phyloP scores from a whole-genome alignment of 768 basidiomycete species.

The Phylloporus rhodoxanthus region DNA sequence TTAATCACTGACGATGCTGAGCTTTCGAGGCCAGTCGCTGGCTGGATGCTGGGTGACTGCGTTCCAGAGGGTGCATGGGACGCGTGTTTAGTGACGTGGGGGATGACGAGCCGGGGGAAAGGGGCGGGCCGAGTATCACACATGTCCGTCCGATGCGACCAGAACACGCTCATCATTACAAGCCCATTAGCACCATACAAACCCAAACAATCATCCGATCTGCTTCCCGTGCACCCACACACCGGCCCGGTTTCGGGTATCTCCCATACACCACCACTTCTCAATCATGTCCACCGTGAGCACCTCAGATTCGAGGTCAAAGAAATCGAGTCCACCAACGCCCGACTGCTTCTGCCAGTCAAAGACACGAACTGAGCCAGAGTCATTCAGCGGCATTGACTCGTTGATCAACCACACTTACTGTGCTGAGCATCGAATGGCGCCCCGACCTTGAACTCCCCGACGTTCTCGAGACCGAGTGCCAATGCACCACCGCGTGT shows the following conservation, averaged over 20 bases:
- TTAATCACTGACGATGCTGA: constrained; percentile 68
- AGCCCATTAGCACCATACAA: constrained; percentile 11
- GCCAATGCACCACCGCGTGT: constrained; percentile 75
- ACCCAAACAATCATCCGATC: constrained; percentile 12
- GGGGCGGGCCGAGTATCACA: constrained; percentile 32
- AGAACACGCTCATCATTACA: neutral
- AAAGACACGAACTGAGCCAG: constrained; percentile 41
- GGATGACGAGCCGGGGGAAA: constrained; percentile 38
- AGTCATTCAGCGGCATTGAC: neutral
- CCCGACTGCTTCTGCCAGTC: constrained; percentile 39
- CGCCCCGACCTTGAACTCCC: constrained; percentile 53
- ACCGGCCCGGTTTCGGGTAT: constrained; percentile 53
- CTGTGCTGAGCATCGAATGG: constrained; percentile 75
- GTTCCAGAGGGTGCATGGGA: constrained; percentile 39
- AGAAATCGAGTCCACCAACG: constrained; percentile 66
- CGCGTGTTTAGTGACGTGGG: constrained; percentile 45
- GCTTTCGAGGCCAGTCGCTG: constrained; percentile 44
- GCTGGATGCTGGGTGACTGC: constrained; percentile 23
- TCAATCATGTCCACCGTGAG: constrained; percentile 57
- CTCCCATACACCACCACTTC: constrained; percentile 89
- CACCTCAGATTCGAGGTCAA: constrained; percentile 34
- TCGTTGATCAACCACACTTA: constrained; percentile 31
- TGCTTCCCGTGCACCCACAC: constrained; percentile 75
- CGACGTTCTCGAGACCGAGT: constrained; percentile 50
- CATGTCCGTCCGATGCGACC: constrained; percentile 17